phyloP scores from a whole-genome alignment of 345 rosid genomes.

The Anastatica hierochuntica region DNA sequence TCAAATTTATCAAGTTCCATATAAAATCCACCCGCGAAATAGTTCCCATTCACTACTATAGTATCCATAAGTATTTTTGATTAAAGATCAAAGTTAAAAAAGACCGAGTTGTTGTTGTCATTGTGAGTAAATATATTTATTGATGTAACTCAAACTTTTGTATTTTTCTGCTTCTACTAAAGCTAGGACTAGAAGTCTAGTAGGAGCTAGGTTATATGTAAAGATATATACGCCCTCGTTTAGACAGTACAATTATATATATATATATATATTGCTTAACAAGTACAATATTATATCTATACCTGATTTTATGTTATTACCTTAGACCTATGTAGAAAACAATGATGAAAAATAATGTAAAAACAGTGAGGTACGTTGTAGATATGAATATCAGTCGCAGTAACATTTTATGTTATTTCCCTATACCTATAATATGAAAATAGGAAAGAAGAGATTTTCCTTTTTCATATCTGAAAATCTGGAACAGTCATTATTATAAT shows the following conservation, averaged over 20 bases:
- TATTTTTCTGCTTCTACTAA: slow-evolving; percentile 24
- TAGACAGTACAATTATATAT: slow-evolving; percentile 2
- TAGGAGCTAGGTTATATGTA: slow-evolving; percentile 5
- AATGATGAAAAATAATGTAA: not conserved
- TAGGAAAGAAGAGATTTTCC: slow-evolving; percentile 22
- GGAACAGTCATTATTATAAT: slow-evolving; percentile 16
- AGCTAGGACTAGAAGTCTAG: slow-evolving; percentile 15
- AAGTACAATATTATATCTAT: not conserved
- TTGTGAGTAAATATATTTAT: slow-evolving; percentile 11
- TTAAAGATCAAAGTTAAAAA: not conserved
- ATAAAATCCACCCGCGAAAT: too few relatives aligned
- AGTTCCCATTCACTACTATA: too few relatives aligned
- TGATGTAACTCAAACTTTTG: slow-evolving; percentile 23
- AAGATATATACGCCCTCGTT: not conserved
- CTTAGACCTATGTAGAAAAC: not conserved
- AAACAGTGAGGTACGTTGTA: not conserved
- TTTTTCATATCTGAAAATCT: slow-evolving; percentile 16
- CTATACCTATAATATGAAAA: slow-evolving; percentile 16
- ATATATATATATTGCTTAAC: not conserved
- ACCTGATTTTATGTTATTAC: not conserved
- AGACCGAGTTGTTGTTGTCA: slow-evolving; percentile 24
- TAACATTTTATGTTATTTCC: slow-evolving; percentile 6
- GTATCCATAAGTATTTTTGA: not conserved
- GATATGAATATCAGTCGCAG: not conserved
- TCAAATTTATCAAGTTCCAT: too few relatives aligned